Evolutionary conservation across 768 basidiomycete genomes (phyloP), one percentile per base, ranked within the genome.

Genomic region (Melanogaster broomeanus): DNA sequence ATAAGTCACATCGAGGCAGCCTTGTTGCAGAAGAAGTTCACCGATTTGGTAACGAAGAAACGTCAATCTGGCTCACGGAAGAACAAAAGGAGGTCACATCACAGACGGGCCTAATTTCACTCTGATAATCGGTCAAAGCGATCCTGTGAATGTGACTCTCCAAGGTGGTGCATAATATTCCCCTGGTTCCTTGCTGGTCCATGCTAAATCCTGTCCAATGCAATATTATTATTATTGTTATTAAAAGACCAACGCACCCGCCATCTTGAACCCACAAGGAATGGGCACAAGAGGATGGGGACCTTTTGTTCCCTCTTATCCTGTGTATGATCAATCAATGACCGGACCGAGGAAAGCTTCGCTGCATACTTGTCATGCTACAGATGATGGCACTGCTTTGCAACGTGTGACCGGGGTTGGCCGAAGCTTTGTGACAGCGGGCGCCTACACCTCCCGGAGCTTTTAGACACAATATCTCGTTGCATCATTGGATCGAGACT

Each of bases 1-100:
- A 58, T 13, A 42, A 53, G 51, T 69, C 68, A 69, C 68, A 71
- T 69, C 63, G 68, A 69, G 68, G 68, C 65, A 30, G 67, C 68
- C 68, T 65, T 61, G 62, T 66, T 63, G 66, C 68, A 59, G 13
- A 30, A 48, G 49, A 56, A 57, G 48, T 19, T 50, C 16, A 47
- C 61, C 33, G 49, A 61, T 57, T 55, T 51, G 47, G 56, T 45
- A 35, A 42, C 13, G 31, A 39, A 41, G 46, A 35, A 8, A 67
- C 67, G 25, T 10, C 24, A 40, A 7, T 37, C 57, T 46, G 64
- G 66, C 59, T 48, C 38, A 37, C 30, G 25, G 33, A 52, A 52
- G 27, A 52, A 58, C 42, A 50, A 53, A 53, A 57, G 48, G 34
- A 41, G n/a, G n/a, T n/a, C n/a, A 41, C 21, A 31, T 53, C 31